Percentiles rank a stretch among this genome's conserved stretches.
Evolutionary conservation across 805 yeast species (phyloP).

Genomic region (Candida koratica): DNA sequence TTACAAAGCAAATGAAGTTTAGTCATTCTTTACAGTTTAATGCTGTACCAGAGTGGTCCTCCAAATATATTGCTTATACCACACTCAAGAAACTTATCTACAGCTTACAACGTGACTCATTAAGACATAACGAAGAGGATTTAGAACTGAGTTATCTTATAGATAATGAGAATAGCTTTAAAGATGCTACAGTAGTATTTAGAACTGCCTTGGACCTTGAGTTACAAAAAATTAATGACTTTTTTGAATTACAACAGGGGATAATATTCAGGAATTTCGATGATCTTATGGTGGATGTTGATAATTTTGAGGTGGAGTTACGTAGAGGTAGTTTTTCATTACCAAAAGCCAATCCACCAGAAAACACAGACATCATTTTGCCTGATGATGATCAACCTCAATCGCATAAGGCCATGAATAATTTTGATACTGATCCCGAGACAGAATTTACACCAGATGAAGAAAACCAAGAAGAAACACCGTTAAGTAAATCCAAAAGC

Average conservation of each 20-base stretch:
- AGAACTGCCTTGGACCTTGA: conserved; percentile 73
- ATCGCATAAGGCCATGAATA: conserved; percentile 2
- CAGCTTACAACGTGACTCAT: conserved; percentile 65
- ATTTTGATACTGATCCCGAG: conserved; percentile 27
- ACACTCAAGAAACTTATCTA: conserved; percentile 82
- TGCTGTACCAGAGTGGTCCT: conserved; percentile 98
- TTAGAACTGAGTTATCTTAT: conserved; percentile 29
- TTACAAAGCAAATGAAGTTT: conserved; percentile 93
- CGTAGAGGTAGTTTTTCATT: conserved; percentile 8
- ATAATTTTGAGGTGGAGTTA: conserved; percentile 49
- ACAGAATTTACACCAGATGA: conserved; percentile 35
- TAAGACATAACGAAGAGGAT: conserved; percentile 24
- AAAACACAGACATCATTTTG: conserved; percentile 1
- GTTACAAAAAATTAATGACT: conserved; percentile 67
- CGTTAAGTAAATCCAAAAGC: conserved; percentile 10
- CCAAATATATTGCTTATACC: conserved; percentile 86
- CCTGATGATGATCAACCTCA: background rate
- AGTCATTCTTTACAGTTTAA: conserved; percentile 93
- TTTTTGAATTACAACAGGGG: conserved; percentile 66
- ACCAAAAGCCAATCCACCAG: conserved; percentile 5
- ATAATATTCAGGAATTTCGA: conserved; percentile 51
- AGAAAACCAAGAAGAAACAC: conserved; percentile 16
- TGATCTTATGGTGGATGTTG: conserved; percentile 57
- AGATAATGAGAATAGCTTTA: conserved; percentile 26
- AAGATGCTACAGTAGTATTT: conserved; percentile 58